These are phyloP conservation scores for Stephanodiscus minutulus DNA, from an alignment of 108 stramenopile species.

Conservation along the genomic window DNA sequence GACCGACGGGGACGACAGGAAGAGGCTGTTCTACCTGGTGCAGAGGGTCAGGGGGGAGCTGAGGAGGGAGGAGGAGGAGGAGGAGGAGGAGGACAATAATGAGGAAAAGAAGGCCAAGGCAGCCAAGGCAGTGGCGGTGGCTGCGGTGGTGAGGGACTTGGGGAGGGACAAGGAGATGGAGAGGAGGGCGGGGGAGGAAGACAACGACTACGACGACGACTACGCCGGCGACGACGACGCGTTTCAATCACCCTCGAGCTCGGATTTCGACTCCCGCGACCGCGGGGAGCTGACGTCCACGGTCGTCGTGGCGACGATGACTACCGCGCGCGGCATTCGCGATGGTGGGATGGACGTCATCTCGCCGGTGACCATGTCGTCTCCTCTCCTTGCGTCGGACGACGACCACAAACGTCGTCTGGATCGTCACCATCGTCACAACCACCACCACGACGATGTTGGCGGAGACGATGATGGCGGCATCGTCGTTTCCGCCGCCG, in stretches of 20 bases:
- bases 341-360: conserved; percentile 28
- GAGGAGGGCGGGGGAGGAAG: background rate
- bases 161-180: background rate
- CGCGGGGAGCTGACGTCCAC: background rate
- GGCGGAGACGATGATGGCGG: background rate
- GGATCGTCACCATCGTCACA: background rate
- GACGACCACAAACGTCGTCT: background rate
- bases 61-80: conserved; percentile 2
- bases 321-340: conserved; percentile 18
- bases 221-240: background rate
- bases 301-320: conserved; percentile 1
- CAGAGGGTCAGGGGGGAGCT: conserved; percentile 81
- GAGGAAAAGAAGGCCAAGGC: no score
- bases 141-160: background rate
- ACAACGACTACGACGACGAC: background rate
- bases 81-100: conserved; percentile 34
- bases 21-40: conserved; percentile 84
- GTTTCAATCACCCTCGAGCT: background rate
- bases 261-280: background rate
- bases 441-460: background rate
- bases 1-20: conserved; percentile 68
- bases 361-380: conserved; percentile 43
- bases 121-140: conserved; percentile 13
- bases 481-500: background rate
- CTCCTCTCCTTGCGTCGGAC: conserved; percentile 10